Conservation (phyloP, 2,329 filamentous ascomycete genomes). For the Acarospora socialis region DNA sequence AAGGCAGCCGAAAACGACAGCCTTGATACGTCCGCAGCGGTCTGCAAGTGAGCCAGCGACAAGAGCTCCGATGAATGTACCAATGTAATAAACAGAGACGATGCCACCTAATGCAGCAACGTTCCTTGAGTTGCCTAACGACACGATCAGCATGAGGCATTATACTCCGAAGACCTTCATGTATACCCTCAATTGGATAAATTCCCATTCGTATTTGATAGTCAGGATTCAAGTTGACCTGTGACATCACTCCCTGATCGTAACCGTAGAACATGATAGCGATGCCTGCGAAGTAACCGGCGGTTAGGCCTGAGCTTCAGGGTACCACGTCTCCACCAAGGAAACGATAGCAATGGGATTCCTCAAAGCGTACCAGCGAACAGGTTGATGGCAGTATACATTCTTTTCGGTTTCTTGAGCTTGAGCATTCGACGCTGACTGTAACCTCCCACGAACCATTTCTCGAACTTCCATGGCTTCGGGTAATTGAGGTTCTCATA, state of each 20-base stretch:
- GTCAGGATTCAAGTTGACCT: constrained; percentile 14
- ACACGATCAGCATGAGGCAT: background rate
- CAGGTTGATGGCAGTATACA: constrained; percentile 15
- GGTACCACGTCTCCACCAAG: no score
- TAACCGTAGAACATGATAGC: constrained; percentile 16
- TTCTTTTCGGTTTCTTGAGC: constrained; percentile 14
- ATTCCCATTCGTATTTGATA: constrained; percentile 10
- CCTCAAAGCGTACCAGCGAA: constrained; percentile 11
- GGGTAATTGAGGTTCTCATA: constrained; percentile 11
- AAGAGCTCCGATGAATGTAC: constrained; percentile 13
- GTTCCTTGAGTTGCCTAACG: constrained; percentile 7
- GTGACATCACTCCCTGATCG: constrained; percentile 13
- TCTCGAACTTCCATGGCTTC: constrained; percentile 14
- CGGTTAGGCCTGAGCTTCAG: background rate
- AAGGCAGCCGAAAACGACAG: constrained; percentile 32
- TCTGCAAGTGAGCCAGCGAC: constrained; percentile 30
- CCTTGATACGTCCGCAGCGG: constrained; percentile 38
- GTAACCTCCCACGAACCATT: constrained; percentile 12
- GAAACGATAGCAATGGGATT: background rate
- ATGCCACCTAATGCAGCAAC: constrained; percentile 12
- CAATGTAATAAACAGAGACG: constrained; percentile 11
- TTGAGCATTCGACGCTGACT: constrained; percentile 13
- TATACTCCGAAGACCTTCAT: background rate
- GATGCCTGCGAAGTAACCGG: constrained; percentile 6
- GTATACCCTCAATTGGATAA: constrained; percentile 4